Percentiles rank a stretch among this genome's conserved stretches.
phyloP scores from a whole-genome alignment of 1,139 yeast species.

The Saccharomyces hybrid region DNA sequence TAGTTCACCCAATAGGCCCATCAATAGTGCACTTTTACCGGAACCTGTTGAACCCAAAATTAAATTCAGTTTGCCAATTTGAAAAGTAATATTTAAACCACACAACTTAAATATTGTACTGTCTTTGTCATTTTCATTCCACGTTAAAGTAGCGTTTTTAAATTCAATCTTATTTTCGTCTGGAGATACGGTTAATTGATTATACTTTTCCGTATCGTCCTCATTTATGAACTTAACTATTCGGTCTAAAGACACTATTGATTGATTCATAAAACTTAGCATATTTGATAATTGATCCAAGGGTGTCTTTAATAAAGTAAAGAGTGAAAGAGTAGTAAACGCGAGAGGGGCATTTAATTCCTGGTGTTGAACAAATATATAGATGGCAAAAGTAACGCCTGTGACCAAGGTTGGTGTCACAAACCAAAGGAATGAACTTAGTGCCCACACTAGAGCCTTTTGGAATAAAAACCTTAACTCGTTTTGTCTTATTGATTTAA shows the following conservation, averaged over 20 bases:
- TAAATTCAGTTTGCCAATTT: slow-evolving; percentile 64
- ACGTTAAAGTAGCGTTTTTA: slow-evolving; percentile 3
- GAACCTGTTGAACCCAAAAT: slow-evolving; percentile 86
- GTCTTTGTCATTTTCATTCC: slow-evolving; percentile 35
- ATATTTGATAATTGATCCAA: slow-evolving; percentile 3
- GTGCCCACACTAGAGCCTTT: slow-evolving; percentile 2
- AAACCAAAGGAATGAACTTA: slow-evolving; percentile 3
- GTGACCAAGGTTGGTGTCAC: slow-evolving; percentile 6
- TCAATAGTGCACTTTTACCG: slow-evolving; percentile 75
- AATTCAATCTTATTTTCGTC: slow-evolving; percentile 18
- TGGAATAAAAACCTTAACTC: slow-evolving; percentile 2
- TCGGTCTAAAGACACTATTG: slow-evolving; percentile 32
- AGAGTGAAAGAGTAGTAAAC: slow-evolving; percentile 5
- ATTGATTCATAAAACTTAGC: slow-evolving; percentile 35
- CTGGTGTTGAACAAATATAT: slow-evolving; percentile 8
- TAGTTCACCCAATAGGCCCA: slow-evolving; percentile 89
- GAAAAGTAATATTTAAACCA: slow-evolving; percentile 55
- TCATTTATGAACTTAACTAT: slow-evolving; percentile 42
- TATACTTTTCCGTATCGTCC: slow-evolving; percentile 34
- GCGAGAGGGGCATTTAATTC: slow-evolving; percentile 6
- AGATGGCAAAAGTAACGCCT: slow-evolving; percentile 3
- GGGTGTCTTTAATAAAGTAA: slow-evolving; percentile 4
- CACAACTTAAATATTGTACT: slow-evolving; percentile 48
- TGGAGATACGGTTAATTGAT: slow-evolving; percentile 2
- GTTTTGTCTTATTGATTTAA: background rate